phyloP scores from a whole-genome alignment of 1,284 basidiomycete species.

The Phylloporus sp. region DNA sequence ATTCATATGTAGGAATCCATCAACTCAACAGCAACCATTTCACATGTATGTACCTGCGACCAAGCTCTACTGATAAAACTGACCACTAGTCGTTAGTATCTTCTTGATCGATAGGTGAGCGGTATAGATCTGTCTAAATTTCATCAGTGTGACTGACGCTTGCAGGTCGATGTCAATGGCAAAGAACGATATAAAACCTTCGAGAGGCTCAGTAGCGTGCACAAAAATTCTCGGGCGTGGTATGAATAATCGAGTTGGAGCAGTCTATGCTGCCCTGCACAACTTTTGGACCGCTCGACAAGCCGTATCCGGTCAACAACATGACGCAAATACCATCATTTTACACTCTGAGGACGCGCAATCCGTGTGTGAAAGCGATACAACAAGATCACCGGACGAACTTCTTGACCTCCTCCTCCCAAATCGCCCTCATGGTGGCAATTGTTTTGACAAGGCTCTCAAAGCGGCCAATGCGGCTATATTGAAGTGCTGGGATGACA shows the following conservation, averaged over 20 bases:
- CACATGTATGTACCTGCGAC: constrained; percentile 57
- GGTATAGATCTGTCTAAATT: not conserved
- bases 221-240: constrained; percentile 38
- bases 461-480: constrained; percentile 48
- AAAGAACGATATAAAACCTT: constrained; percentile 48
- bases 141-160: not conserved
- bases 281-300: constrained; percentile 62
- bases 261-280: constrained; percentile 60
- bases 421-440: constrained; percentile 49
- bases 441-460: constrained; percentile 56
- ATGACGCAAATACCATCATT: constrained; percentile 65
- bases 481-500: constrained; percentile 55
- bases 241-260: constrained; percentile 62
- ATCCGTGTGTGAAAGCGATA: constrained; percentile 52
- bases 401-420: constrained; percentile 53
- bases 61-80: not conserved
- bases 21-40: constrained; percentile 57
- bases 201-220: constrained; percentile 49
- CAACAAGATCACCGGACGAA: constrained; percentile 50
- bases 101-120: constrained; percentile 60
- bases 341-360: constrained; percentile 50
- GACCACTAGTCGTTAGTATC: constrained; percentile 45
- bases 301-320: constrained; percentile 42
- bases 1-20: constrained; percentile 63
- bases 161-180: constrained; percentile 62